These are phyloP conservation scores for Colletotrichum sp. DNA, from an alignment of 2,329 filamentous ascomycete species.

Conservation along the genomic window DNA sequence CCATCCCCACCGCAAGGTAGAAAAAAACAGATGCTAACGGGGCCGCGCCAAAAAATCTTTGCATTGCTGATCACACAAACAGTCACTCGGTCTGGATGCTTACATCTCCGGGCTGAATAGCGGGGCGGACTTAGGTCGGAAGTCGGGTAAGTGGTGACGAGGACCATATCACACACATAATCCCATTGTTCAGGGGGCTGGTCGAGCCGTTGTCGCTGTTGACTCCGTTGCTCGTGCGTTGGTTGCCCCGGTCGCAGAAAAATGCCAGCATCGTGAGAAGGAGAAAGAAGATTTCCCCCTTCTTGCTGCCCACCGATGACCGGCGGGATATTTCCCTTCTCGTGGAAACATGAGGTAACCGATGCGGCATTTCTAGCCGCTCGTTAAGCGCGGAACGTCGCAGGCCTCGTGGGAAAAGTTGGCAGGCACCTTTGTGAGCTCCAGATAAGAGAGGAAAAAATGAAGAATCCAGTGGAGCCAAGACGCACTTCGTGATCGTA, in stretches of 20 bases:
- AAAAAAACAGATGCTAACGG: background rate
- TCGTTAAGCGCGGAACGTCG: background rate
- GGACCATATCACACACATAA: background rate
- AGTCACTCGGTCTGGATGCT: background rate
- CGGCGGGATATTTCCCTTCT: background rate
- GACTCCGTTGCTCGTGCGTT: background rate
- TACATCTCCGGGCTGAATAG: background rate
- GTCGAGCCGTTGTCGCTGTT: background rate
- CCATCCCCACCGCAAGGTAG: background rate
- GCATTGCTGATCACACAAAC: background rate
- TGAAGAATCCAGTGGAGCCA: background rate
- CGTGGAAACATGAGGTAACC: slow-evolving; percentile 4
- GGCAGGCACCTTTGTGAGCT: background rate
- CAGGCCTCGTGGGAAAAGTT: background rate
- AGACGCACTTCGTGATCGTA: slow-evolving; percentile 3
- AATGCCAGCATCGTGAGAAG: background rate
- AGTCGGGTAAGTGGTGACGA: slow-evolving; percentile 1
- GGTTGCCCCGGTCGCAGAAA: background rate
- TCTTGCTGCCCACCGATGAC: background rate
- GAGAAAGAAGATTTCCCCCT: background rate
- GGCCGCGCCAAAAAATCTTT: background rate
- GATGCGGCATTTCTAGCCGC: background rate
- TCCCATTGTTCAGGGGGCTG: background rate
- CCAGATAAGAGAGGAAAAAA: background rate
- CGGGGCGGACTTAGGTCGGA: background rate